Evolutionary conservation across 768 basidiomycete genomes (phyloP).

Genomic region (Mycena belliarum): DNA sequence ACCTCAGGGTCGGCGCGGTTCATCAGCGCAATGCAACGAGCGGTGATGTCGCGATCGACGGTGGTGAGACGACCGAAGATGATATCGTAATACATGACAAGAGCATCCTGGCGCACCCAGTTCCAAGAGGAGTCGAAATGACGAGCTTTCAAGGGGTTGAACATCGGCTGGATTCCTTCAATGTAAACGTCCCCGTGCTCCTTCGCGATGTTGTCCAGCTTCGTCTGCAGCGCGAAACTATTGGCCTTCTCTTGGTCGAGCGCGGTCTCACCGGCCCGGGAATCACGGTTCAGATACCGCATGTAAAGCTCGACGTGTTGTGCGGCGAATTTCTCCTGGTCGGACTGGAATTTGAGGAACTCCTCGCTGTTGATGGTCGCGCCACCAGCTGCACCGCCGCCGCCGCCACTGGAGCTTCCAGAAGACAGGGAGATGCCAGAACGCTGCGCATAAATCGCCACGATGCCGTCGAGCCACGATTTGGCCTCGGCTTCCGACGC

Average conservation of each 20-base stretch:
- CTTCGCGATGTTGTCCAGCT: conserved; percentile 81
- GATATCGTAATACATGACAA: conserved; percentile 98
- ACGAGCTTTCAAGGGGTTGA: conserved; percentile 94
- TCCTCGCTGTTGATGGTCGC: conserved; percentile 97
- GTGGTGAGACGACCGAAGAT: conserved; percentile 93
- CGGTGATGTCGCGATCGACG: conserved; percentile 94
- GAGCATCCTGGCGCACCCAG: conserved; percentile 96
- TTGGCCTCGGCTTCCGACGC: conserved; percentile 91
- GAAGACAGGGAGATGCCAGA: conserved; percentile 83
- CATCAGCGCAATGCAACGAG: conserved; percentile 95
- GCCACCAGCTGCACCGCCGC: conserved; percentile 68
- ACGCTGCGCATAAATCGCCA: conserved; percentile 82
- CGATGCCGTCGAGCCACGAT: conserved; percentile 87
- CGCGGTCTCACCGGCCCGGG: conserved; percentile 87
- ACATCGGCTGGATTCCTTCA: conserved; percentile 92
- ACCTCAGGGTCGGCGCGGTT: conserved; percentile 95
- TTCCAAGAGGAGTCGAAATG: conserved; percentile 99
- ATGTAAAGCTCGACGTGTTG: conserved; percentile 96
- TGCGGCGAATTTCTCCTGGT: conserved; percentile 88
- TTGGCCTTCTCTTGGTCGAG: conserved; percentile 86
- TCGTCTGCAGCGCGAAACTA: conserved; percentile 70
- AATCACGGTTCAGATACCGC: conserved; percentile 94
- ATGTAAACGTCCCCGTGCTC: conserved; percentile 96
- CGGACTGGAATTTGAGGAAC: conserved; percentile 93
- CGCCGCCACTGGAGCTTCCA: conserved; percentile 61